These are phyloP conservation scores for Nannizzia gypsea DNA, from an alignment of 2,329 filamentous ascomycete genomes.

Conservation along the genomic window DNA sequence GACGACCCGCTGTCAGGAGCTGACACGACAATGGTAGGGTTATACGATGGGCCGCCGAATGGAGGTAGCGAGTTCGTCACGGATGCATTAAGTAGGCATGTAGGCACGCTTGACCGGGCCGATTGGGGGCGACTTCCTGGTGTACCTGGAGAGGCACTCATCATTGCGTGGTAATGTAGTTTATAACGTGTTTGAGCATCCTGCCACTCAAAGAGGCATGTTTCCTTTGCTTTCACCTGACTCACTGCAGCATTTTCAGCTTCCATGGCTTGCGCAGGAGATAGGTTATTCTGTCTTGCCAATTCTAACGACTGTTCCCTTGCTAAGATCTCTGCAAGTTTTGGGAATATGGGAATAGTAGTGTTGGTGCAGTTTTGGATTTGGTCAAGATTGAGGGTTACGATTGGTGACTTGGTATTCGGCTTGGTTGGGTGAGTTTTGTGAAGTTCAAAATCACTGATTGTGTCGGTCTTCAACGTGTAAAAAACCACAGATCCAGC, in stretches of 20 bases:
- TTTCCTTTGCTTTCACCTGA: constrained; percentile 35
- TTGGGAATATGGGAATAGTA: constrained; percentile 31
- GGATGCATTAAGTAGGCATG: constrained; percentile 9
- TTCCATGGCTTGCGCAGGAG: constrained; percentile 30
- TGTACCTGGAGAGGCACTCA: not conserved
- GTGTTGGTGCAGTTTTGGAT: constrained; percentile 29
- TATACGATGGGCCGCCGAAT: constrained; percentile 17
- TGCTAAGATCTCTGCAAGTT: constrained; percentile 38
- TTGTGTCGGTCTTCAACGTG: constrained; percentile 32
- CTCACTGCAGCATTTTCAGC: constrained; percentile 35
- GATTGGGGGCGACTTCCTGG: not conserved
- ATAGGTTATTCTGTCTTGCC: constrained; percentile 29
- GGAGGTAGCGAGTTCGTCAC: constrained; percentile 10
- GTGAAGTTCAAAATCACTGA: constrained; percentile 32
- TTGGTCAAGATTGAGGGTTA: constrained; percentile 28
- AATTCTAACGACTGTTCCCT: constrained; percentile 35
- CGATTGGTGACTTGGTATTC: constrained; percentile 32
- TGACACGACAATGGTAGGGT: constrained; percentile 30
- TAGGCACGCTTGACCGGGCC: not conserved
- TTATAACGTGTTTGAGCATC: constrained; percentile 31
- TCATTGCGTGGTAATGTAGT: constrained; percentile 35
- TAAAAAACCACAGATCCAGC: constrained; percentile 34
- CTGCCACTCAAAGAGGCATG: constrained; percentile 37
- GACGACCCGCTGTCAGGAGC: constrained; percentile 22
- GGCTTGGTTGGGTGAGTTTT: constrained; percentile 32